Base-by-base conservation (phyloP, 78 protist genomes). In the Dictyostelium citrinum region DNA sequence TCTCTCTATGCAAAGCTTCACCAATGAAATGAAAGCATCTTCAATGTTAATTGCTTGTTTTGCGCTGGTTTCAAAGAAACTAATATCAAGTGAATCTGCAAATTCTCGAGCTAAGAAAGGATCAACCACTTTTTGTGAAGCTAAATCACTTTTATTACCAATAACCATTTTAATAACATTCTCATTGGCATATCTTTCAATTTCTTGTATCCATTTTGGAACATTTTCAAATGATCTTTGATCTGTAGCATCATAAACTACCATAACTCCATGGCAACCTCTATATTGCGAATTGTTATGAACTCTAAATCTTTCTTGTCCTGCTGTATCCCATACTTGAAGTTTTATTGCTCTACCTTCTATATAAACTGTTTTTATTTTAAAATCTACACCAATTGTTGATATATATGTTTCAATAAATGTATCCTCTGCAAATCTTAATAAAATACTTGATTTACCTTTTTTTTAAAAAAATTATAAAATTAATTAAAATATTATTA, bases 261-360 rank as follows among this genome's bases (percentile, higher is more conserved):
- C 14, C 51, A 72, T 39, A 8, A 72, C 55, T 20, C 80, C 80
- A 72, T 72, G 49, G 4, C 11, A 8, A 31, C 46, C 31, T 14
- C 80, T 24, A 72, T 72, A 72, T 5, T 72, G 24, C 20, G 39
- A 39, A 72, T 72, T 11, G 7, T 29, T 72, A 35, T 31, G 35
- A 72, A 20, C 45, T 72, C 46, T 39, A 39, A 96, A 97, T 61
- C 97, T 49, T 60, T 95, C 97, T 82, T 96, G 97, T 24, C 98
- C 98, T 20, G 97, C 97, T 7, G 97, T 97, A 31, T 92, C 96
- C 84, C 80, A 83, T 29, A 86, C 77, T 41, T 86, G 92, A 41
- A 86, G 31, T 39, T 72, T 72, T 14, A 72, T 72, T 33, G 14
- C 5, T 72, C 39, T 72, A 20, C 39, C 80, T 20, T 72, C 80